Evolutionary conservation across 768 basidiomycete genomes (phyloP).

Genomic region (Clitopilus passeckerianus): DNA sequence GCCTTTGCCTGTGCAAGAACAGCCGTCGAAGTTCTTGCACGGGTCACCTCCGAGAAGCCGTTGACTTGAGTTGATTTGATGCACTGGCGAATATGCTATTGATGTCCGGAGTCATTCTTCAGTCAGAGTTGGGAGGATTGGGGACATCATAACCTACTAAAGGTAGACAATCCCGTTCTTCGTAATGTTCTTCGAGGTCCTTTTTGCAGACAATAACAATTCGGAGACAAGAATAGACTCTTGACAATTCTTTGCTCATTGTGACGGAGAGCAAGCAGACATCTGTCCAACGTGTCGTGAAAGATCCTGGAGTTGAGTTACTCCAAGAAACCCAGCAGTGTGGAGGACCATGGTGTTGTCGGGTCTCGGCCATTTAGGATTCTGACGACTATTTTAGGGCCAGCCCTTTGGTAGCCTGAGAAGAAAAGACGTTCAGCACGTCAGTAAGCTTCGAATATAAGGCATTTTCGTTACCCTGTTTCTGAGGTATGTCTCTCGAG

Average conservation of each 20-base stretch:
- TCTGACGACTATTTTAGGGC: too few relatives aligned
- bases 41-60: not conserved
- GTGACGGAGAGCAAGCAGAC: not conserved
- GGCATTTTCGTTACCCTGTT: too few relatives aligned
- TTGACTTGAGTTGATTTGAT: not conserved
- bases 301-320: not conserved
- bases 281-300: not conserved
- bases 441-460: too few relatives aligned
- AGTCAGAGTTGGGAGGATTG: not conserved
- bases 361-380: too few relatives aligned
- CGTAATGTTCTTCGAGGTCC: not conserved
- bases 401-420: too few relatives aligned
- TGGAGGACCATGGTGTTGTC: not conserved
- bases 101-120: not conserved
- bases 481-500: too few relatives aligned
- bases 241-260: not conserved
- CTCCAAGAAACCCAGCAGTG: not conserved
- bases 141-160: not conserved
- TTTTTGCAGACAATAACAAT: not conserved
- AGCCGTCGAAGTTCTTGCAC: not conserved
- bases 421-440: too few relatives aligned
- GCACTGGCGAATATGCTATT: not conserved
- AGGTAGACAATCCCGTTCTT: not conserved
- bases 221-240: not conserved
- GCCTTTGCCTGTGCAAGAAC: not conserved